Conservation (phyloP, 2,329 filamentous ascomycete genomes). For the Monosporascus sp. region DNA sequence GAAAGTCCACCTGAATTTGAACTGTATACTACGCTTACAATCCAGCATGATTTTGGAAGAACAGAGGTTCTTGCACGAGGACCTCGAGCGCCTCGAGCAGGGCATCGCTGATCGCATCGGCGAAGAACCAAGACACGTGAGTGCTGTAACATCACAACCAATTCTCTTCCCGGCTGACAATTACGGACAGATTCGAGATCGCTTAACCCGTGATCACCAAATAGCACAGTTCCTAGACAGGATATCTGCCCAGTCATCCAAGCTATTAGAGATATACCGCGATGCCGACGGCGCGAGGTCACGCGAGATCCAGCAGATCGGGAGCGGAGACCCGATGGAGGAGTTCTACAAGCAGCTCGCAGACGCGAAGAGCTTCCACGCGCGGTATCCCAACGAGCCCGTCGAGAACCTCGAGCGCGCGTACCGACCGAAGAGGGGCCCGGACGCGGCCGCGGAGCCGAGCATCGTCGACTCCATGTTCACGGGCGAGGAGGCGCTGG, state of each 20-base stretch:
- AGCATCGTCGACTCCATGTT: slow-evolving; percentile 85
- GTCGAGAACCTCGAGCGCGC: slow-evolving; percentile 92
- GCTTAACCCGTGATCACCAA: slow-evolving; percentile 87
- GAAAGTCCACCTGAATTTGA: background rate
- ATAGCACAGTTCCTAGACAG: slow-evolving; percentile 80
- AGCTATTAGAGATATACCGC: slow-evolving; percentile 77
- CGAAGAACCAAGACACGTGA: slow-evolving; percentile 83
- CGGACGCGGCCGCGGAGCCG: slow-evolving; percentile 56
- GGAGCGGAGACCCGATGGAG: slow-evolving; percentile 80
- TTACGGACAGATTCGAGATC: slow-evolving; percentile 68
- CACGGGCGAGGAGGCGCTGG: slow-evolving; percentile 90
- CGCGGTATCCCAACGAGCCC: slow-evolving; percentile 86
- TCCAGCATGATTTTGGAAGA: slow-evolving; percentile 78
- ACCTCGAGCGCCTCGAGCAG: slow-evolving; percentile 92
- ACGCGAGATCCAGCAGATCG: slow-evolving; percentile 78
- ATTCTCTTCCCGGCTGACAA: slow-evolving; percentile 14
- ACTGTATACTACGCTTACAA: too few relatives aligned
- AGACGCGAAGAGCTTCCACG: slow-evolving; percentile 81
- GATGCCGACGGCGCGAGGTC: slow-evolving; percentile 68
- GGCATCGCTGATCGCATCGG: slow-evolving; percentile 83
- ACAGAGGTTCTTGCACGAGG: slow-evolving; percentile 90
- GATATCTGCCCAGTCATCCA: slow-evolving; percentile 79
- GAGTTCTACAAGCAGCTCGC: slow-evolving; percentile 84
- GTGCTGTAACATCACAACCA: slow-evolving; percentile 24
- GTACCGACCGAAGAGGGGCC: slow-evolving; percentile 67